Conservation (phyloP, 2,329 filamentous ascomycete genomes). For the Nothopassalora personata region DNA sequence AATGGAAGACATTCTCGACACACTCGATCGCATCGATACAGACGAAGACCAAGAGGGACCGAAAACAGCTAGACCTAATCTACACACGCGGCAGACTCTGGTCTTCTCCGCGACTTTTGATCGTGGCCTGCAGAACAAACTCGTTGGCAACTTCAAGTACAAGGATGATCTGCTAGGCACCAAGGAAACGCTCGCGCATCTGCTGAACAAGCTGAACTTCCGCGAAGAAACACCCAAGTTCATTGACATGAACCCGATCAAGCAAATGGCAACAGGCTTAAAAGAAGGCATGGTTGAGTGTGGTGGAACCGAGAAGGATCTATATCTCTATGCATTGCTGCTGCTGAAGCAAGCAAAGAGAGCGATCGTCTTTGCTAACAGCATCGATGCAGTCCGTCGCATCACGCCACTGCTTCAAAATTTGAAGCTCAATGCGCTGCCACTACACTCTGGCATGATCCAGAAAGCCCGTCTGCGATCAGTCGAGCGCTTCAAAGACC, state of each 20-base stretch:
- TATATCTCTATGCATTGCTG: constrained; percentile 85
- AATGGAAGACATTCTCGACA: constrained; percentile 76
- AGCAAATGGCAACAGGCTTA: constrained; percentile 79
- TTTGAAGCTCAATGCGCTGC: constrained; percentile 68
- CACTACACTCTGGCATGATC: constrained; percentile 87
- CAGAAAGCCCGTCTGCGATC: constrained; percentile 94
- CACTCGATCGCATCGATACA: constrained; percentile 63
- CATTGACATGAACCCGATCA: constrained; percentile 82
- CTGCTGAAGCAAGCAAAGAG: constrained; percentile 75
- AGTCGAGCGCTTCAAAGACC: constrained; percentile 77
- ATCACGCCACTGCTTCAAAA: constrained; percentile 79
- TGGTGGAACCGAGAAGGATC: constrained; percentile 89
- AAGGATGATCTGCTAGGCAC: constrained; percentile 60
- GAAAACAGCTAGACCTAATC: constrained; percentile 11
- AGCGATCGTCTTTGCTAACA: constrained; percentile 90
- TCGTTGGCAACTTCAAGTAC: constrained; percentile 68
- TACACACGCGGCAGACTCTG: constrained; percentile 64
- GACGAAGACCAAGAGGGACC: constrained; percentile 43
- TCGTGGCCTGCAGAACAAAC: constrained; percentile 82
- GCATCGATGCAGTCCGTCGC: constrained; percentile 84
- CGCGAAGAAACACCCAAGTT: constrained; percentile 78
- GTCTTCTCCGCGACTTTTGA: constrained; percentile 97
- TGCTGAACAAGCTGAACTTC: constrained; percentile 86
- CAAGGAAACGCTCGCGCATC: constrained; percentile 66
- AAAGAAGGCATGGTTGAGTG: constrained; percentile 92